Conservation (phyloP, 179 eudicot species). For the Gypsophila paniculata region DNA sequence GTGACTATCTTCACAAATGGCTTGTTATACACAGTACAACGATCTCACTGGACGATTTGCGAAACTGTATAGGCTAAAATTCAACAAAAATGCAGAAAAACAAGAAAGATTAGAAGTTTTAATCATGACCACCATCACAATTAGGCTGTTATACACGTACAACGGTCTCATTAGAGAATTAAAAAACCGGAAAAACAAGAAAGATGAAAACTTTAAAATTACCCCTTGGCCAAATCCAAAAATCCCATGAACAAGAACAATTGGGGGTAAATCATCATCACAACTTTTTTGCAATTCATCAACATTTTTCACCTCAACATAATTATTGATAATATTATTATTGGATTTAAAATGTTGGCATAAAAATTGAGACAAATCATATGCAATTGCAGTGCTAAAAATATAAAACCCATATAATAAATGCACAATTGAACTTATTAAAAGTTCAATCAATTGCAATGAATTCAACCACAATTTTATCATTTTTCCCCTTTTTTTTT, state of each 20-base stretch:
- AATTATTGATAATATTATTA: conserved; percentile 19
- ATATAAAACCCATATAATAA: conserved; percentile 81
- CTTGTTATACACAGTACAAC: no score
- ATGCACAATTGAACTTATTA: conserved; percentile 80
- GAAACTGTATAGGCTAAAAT: neutral
- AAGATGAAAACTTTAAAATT: conserved; percentile 12
- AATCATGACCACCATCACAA: no score
- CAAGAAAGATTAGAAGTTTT: neutral
- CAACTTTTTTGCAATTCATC: conserved; percentile 16
- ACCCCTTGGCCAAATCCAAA: conserved; percentile 98
- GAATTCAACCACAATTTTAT: conserved; percentile 52
- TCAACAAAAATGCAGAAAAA: conserved; percentile 1
- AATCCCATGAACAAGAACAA: conserved; percentile 85
- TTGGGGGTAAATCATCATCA: conserved; percentile 59
- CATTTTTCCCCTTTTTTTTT: conserved; percentile 29
- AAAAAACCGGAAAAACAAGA: neutral
- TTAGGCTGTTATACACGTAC: no score
- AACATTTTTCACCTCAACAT: conserved; percentile 32
- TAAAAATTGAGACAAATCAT: conserved; percentile 64
- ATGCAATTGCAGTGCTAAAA: conserved; percentile 81
- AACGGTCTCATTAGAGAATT: no score
- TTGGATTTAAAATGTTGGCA: conserved; percentile 42
- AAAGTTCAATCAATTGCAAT: conserved; percentile 59
- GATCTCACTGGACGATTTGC: no score
- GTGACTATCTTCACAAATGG: no score